Conservation (phyloP, 2,329 filamentous ascomycete genomes). For the Fusarium xyrophilum region DNA sequence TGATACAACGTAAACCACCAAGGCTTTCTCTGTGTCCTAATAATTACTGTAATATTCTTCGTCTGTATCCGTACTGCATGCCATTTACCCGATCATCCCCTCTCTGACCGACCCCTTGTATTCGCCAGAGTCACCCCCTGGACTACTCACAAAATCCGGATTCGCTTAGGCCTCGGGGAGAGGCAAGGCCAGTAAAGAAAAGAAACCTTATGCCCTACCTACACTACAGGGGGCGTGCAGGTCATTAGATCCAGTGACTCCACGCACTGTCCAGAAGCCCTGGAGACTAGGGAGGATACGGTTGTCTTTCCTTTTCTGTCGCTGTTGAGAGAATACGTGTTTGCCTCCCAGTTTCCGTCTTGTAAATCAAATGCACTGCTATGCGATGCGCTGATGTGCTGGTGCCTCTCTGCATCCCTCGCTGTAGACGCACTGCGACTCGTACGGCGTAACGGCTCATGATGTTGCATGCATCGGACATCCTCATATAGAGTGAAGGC, state of each 20-base stretch:
- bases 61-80: not conserved
- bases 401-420: conserved; percentile 19
- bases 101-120: not conserved
- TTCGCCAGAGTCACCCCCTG: conserved; percentile 7
- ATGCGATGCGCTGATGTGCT: conserved; percentile 17
- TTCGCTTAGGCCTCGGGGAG: not conserved
- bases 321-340: conserved; percentile 28
- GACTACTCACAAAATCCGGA: conserved; percentile 3
- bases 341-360: conserved; percentile 4
- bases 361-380: not conserved
- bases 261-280: conserved; percentile 18
- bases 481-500: conserved; percentile 6
- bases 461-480: conserved; percentile 1
- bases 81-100: not conserved
- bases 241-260: conserved; percentile 7
- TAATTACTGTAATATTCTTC: not conserved
- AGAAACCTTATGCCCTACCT: too few species aligned
- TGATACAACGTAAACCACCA: not conserved
- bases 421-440: conserved; percentile 25
- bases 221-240: conserved; percentile 17
- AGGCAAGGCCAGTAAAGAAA: too few species aligned
- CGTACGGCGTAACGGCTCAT: not conserved
- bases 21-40: not conserved
- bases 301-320: conserved; percentile 1
- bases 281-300: not conserved